Evolutionary conservation across 495 filamentous ascomycete genomes (phyloP), one percentile per base, ranked within the genome.

Genomic region (Talaromyces borbonicus): DNA sequence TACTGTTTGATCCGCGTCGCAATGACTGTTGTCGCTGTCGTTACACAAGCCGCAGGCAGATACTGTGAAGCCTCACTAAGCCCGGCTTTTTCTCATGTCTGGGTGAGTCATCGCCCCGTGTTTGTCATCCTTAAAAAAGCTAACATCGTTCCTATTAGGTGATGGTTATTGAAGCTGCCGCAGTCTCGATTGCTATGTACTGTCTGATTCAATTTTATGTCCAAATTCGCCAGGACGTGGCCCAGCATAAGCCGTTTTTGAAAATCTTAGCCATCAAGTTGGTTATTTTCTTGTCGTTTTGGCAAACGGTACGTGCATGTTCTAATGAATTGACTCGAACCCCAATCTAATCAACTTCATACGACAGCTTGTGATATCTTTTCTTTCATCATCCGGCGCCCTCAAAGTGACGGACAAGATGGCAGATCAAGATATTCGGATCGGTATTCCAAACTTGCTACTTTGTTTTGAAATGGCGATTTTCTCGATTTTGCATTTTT

Each of bases 251-350:
- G 9, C 85, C 88, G 2, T 85, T 93, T 48, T 63, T 94, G 44
- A 95, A 95, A 56, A 76, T 95, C 7, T 50, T 87, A 3, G 84
- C 87, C 47, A 94, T 95, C 58, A 95, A 95, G 56, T 75, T 95
- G 29, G 90, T 95, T 52, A 92, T 95, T 60, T 95, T 95, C 71
- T 72, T 95, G 46, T 92, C 85, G 4, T 95, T 95, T 63, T 95
- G 89, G 89, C 90, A 95, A 57, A 77, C 75, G 32, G 73, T 76
- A 58, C 57, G 68, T 47, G 4, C 4, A 29, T 44, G 27, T 18
- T 20, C 12, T n/a, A 38, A 36, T 37, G 2, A 12, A 47, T 14
- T 19, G 32, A 20, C 20, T 16, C 5, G 38, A 22, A 33, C 20
- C 25, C 41, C 1, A 42, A 45, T 19, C 41, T 43, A 20, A 50